Evolutionary conservation across 257 asterid species (phyloP).

Genomic region (Agastache rugosa): DNA sequence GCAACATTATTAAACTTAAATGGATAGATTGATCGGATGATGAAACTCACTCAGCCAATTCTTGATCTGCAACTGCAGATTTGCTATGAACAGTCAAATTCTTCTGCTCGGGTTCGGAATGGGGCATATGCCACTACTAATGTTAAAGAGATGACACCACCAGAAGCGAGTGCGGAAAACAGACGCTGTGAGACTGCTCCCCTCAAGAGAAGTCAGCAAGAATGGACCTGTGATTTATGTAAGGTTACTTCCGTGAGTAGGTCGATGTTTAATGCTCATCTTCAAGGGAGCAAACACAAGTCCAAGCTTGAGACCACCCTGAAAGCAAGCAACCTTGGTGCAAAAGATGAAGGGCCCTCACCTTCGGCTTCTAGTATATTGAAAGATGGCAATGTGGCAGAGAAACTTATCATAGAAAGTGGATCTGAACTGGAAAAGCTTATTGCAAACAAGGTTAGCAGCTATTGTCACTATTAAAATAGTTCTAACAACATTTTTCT

Average conservation of each 20-base stretch:
- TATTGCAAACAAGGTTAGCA: slow-evolving; percentile 34
- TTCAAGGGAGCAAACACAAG: slow-evolving; percentile 45
- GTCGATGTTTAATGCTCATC: slow-evolving; percentile 34
- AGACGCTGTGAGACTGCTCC: neutral
- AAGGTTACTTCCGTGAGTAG: slow-evolving; percentile 32
- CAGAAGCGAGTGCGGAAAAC: neutral
- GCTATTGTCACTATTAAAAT: neutral
- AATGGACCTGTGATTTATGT: slow-evolving; percentile 53
- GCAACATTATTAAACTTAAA: neutral
- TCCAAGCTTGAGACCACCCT: slow-evolving; percentile 33
- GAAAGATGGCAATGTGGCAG: neutral
- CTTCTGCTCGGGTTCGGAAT: neutral
- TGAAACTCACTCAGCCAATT: neutral
- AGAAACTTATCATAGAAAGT: neutral
- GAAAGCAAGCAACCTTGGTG: slow-evolving; percentile 26
- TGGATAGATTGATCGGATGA: too few relatives aligned
- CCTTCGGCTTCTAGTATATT: neutral
- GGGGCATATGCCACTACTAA: neutral
- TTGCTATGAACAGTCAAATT: neutral
- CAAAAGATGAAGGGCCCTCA: slow-evolving; percentile 24
- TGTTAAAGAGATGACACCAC: neutral
- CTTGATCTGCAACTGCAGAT: neutral
- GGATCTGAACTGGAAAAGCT: slow-evolving; percentile 42
- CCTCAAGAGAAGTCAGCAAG: slow-evolving; percentile 23
- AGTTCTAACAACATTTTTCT: too few relatives aligned